Base-by-base conservation (phyloP, 768 basidiomycete genomes). In the Baorangia bicolor region DNA sequence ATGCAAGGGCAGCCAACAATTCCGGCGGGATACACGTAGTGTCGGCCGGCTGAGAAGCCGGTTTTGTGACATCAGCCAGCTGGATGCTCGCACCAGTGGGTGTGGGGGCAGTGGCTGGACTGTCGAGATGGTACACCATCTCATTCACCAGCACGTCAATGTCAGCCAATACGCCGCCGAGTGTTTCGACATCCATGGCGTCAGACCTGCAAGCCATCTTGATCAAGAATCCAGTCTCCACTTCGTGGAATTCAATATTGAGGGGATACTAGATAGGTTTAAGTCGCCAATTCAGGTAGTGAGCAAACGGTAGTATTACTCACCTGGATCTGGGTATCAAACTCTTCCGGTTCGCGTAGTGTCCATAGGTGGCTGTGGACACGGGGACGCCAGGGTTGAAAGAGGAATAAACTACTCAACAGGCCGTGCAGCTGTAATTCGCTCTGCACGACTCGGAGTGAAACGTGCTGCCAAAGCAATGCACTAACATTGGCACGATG, bases 391-490 rank as follows among this genome's bases (percentile, higher is more conserved):
- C 37, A 50, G 50, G 75, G 74, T 52, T 80, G 78, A 62, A 77
- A 80, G 12, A 80, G 62, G 57, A 81, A 79, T 38, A 81, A 61
- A 54, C 74, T 75, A 45, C 77, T 76, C 69, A 76, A 78, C 12
- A 80, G 55, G 10, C 49, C 59, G 25, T 66, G 57, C 2, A 73
- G 40, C 9, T 62, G 62, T 33, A 78, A 46, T 23, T 60, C 60
- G 28, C 62, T 71, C 38, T 80, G 78, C 38, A 81, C 70, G 4
- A 65, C 64, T 42, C 79, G 72, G 50, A 78, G 68, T n/a, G 79
- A 78, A 11, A 72, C 69, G 42, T 80, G 79, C 51, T 81, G 78
- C 73, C 77, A 78, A 1, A 70, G 61, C 52, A 78, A 61, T 16
- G 74, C 73, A 3, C 73, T 67, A 28, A 78, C 59, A 49, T 80